Evolutionary conservation across 306 rosid genomes (phyloP), one percentile per base, ranked within the genome.

Genomic region (Potentilla sterilis): DNA sequence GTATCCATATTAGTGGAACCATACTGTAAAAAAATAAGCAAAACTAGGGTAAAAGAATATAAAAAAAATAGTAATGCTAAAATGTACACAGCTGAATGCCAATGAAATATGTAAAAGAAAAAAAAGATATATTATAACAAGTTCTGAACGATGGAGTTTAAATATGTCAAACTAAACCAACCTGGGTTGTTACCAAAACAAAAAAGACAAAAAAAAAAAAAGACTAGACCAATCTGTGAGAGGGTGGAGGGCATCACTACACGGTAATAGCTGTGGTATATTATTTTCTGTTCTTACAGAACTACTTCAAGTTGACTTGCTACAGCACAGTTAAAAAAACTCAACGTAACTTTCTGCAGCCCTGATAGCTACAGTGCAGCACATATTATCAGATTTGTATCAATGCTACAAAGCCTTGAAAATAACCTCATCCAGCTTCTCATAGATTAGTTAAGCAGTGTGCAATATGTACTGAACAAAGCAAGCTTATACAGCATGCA

Each of bases 1-100:
- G 68, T 71, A 69, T 76, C 72, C 28, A 28, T 37, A 57, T 34
- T 18, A 47, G 54, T 72, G 71, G 72, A 67, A 61, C 18, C 51
- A 21, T 41, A 14, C 34, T 57, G 9, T 34, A 19, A 66, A 44
- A 40, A 48, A 10, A 63, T 7, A 52, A 64, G 19, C 49, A 41
- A 11, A 67, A 67, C 57, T 9, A 34, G 3, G 3, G 18, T 1
- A 42, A 28, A 42, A 8, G 7, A 38, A 16, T 62, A 28, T 6
- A 48, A 2, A 35, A 40, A 40, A 63, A 19, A 4, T 22, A 44
- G 67, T 61, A 34, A 49, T 16, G 15, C 22, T 37, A 49, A 32
- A 78, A 48, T 13, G 41, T 43, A 38, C 48, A 34, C 70, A 55
- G 3, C 8, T 55, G 41, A 67, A 80, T 44, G 68, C 57, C 65